Evolutionary conservation across 2,329 filamentous ascomycete species (phyloP).

Genomic region (Colletotrichum liriopes): DNA sequence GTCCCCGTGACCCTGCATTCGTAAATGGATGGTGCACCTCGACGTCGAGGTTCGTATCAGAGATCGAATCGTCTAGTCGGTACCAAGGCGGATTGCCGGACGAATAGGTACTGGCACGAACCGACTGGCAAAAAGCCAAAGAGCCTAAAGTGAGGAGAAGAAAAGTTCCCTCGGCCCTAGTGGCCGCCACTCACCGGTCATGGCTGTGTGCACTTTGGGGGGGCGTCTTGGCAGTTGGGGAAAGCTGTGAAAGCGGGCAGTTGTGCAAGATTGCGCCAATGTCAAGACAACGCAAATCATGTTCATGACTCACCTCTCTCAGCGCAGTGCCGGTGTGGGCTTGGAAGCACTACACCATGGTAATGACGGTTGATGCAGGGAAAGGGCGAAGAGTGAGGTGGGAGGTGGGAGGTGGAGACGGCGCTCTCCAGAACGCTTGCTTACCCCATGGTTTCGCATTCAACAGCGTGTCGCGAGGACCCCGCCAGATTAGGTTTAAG

Average conservation of each 20-base stretch:
- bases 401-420: neutral
- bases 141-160: constrained; percentile 10
- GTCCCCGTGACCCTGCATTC: neutral
- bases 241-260: neutral
- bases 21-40: neutral
- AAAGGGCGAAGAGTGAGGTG: neutral
- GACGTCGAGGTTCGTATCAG: neutral
- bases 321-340: neutral
- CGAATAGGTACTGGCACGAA: neutral
- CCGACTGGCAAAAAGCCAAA: neutral
- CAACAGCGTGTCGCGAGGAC: constrained; percentile 11
- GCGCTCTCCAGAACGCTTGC: neutral
- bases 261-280: neutral
- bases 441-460: constrained; percentile 25
- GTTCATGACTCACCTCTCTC: neutral
- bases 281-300: neutral
- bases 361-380: no score
- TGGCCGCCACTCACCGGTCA: constrained; percentile 7
- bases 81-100: neutral
- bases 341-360: neutral
- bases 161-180: constrained; percentile 25
- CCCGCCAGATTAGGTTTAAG: constrained; percentile 42
- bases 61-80: neutral
- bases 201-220: neutral
- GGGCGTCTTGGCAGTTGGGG: neutral